Conservation (phyloP, 805 yeast species). For the Ogataea ganodermae region DNA sequence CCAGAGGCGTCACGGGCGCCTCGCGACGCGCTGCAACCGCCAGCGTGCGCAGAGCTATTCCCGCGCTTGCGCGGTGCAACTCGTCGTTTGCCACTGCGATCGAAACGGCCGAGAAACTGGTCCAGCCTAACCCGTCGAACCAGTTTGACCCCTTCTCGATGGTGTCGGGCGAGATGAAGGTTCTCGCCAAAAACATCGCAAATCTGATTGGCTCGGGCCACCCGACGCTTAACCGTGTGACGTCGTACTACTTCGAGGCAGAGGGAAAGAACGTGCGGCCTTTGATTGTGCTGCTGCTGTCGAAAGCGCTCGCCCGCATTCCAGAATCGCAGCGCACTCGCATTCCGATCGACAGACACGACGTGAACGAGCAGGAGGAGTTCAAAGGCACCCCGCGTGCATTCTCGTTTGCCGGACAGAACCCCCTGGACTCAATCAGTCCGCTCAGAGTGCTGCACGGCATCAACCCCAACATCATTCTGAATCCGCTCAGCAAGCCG, state of each 20-base stretch:
- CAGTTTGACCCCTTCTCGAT: slow-evolving; percentile 84
- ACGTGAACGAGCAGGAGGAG: slow-evolving; percentile 66
- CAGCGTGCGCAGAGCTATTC: neutral
- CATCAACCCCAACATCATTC: slow-evolving; percentile 77
- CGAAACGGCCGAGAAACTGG: slow-evolving; percentile 71
- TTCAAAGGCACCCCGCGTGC: slow-evolving; percentile 58
- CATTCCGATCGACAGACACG: slow-evolving; percentile 58
- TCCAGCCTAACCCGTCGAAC: slow-evolving; percentile 56
- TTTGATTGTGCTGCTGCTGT: slow-evolving; percentile 75
- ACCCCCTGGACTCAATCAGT: slow-evolving; percentile 64
- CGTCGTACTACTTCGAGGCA: slow-evolving; percentile 93
- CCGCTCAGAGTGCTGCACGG: slow-evolving; percentile 88
- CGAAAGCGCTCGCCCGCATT: slow-evolving; percentile 77
- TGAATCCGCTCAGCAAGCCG: slow-evolving; percentile 83
- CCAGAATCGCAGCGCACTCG: slow-evolving; percentile 70
- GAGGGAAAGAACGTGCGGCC: slow-evolving; percentile 97
- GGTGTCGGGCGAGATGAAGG: slow-evolving; percentile 91
- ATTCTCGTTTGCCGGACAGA: slow-evolving; percentile 59
- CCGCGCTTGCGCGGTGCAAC: slow-evolving; percentile 1
- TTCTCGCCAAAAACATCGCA: slow-evolving; percentile 84
- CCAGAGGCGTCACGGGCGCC: neutral
- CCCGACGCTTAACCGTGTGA: slow-evolving; percentile 86
- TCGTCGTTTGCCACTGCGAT: slow-evolving; percentile 56
- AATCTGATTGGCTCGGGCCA: slow-evolving; percentile 88
- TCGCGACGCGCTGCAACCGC: neutral